phyloP scores from a whole-genome alignment of 2,329 filamentous ascomycete genomes.

The Xylariaceae sp. region DNA sequence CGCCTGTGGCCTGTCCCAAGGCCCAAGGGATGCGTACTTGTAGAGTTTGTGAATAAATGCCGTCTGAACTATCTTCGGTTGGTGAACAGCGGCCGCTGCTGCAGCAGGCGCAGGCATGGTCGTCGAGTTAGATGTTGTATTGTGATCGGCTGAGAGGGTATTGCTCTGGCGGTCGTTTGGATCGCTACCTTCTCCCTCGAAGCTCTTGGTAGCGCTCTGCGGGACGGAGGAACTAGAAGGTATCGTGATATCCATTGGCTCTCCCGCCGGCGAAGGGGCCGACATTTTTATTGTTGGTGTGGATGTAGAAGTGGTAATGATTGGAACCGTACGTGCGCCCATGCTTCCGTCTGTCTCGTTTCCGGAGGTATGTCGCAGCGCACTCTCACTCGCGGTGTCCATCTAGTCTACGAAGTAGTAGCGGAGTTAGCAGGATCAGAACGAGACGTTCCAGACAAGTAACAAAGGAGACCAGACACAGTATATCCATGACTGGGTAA shows the following conservation, averaged over 20 bases:
- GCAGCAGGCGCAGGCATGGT: constrained; percentile 56
- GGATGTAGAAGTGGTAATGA: constrained; percentile 43
- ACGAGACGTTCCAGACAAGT: constrained; percentile 20
- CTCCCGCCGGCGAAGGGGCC: constrained; percentile 55
- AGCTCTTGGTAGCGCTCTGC: constrained; percentile 48
- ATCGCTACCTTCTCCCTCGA: constrained; percentile 46
- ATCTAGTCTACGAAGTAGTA: constrained; percentile 47
- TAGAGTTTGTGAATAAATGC: constrained; percentile 99
- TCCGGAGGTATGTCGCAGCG: constrained; percentile 46
- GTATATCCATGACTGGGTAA: constrained; percentile 9
- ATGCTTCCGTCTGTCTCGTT: constrained; percentile 49
- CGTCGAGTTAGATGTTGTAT: constrained; percentile 35
- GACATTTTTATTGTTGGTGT: constrained; percentile 62
- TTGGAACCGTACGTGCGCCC: constrained; percentile 59
- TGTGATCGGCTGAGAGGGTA: constrained; percentile 44
- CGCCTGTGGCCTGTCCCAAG: not conserved
- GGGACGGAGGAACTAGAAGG: constrained; percentile 51
- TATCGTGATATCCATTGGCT: constrained; percentile 65
- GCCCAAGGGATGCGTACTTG: constrained; percentile 65
- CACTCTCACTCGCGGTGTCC: constrained; percentile 56
- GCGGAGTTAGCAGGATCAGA: constrained; percentile 22
- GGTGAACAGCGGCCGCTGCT: constrained; percentile 78
- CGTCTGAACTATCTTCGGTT: constrained; percentile 97
- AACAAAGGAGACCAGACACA: constrained; percentile 25
- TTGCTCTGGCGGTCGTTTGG: constrained; percentile 42